phyloP scores from a whole-genome alignment of 352 stramenopile genomes.

The Phytophthora brassicae region DNA sequence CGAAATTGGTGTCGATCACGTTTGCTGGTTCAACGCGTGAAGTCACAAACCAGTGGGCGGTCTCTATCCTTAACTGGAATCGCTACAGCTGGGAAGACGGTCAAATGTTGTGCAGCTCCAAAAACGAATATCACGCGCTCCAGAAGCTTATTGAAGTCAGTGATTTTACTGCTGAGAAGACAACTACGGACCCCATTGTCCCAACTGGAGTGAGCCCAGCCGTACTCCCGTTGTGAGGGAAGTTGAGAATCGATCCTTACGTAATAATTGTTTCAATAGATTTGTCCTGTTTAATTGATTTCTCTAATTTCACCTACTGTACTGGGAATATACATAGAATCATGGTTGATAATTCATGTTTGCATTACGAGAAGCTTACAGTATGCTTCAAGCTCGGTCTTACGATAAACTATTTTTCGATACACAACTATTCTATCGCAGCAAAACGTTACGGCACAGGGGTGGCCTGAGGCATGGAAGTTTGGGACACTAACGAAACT shows the following conservation, averaged over 20 bases:
- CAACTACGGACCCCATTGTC: conserved; percentile 26
- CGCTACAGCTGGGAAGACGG: conserved; percentile 83
- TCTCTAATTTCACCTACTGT: too few relatives aligned
- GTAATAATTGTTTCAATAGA: conserved; percentile 3
- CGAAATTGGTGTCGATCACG: conserved; percentile 34
- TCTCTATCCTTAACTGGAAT: conserved; percentile 86
- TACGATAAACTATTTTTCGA: conserved; percentile 18
- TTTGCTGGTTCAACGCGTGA: conserved; percentile 62
- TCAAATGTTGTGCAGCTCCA: conserved; percentile 77
- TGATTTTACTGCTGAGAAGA: conserved; percentile 33
- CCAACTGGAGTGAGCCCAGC: conserved; percentile 55
- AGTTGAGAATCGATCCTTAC: neutral
- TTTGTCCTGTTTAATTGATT: neutral
- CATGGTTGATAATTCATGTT: too few relatives aligned
- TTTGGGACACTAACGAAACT: conserved; percentile 24
- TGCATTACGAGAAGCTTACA: too few relatives aligned
- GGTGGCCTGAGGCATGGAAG: conserved; percentile 32
- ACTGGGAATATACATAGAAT: too few relatives aligned
- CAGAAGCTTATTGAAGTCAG: conserved; percentile 39
- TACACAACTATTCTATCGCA: conserved; percentile 33
- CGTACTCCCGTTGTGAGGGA: conserved; percentile 52
- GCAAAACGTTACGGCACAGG: conserved; percentile 29
- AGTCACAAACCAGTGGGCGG: conserved; percentile 67
- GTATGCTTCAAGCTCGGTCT: neutral
- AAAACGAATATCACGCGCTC: conserved; percentile 61